Conservation (phyloP, 2,329 filamentous ascomycete genomes). For the Aureobasidium lini region DNA sequence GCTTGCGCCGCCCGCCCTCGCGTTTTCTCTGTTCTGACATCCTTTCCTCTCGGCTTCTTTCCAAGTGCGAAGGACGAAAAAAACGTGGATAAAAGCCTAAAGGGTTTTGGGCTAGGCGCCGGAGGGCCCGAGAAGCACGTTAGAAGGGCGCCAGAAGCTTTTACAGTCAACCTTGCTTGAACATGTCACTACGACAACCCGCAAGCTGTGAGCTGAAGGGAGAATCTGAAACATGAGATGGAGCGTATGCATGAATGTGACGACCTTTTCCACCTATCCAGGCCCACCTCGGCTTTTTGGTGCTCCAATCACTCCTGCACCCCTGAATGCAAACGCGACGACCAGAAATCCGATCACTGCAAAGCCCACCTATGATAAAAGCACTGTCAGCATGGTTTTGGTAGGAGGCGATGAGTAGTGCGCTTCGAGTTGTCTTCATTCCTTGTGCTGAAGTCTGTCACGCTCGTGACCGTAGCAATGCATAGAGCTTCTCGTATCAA, state of each 20-base stretch:
- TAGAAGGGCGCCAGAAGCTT: not conserved
- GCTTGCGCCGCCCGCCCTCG: slow-evolving; percentile 1
- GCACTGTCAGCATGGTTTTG: too few relatives aligned
- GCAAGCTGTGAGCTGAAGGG: not conserved
- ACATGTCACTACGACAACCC: not conserved
- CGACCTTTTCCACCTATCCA: not conserved
- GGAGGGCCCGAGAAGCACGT: not conserved
- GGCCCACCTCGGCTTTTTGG: slow-evolving; percentile 1
- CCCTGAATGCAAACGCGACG: slow-evolving; percentile 27
- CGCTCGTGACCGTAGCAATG: too few relatives aligned
- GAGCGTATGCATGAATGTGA: not conserved
- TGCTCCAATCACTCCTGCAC: slow-evolving; percentile 23
- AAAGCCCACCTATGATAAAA: slow-evolving; percentile 19
- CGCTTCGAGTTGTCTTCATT: too few relatives aligned
- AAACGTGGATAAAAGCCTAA: not conserved
- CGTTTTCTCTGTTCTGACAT: not conserved
- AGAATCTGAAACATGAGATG: not conserved
- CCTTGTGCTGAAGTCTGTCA: too few relatives aligned
- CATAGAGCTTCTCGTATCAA: too few relatives aligned
- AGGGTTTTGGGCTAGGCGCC: not conserved
- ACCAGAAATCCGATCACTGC: slow-evolving; percentile 28
- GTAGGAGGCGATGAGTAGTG: too few relatives aligned
- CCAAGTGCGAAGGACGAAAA: not conserved
- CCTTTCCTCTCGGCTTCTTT: not conserved
- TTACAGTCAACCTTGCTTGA: not conserved